A percentile compares a stretch with the other conserved stretches of the same genome.
phyloP scores from a whole-genome alignment of 2,329 filamentous ascomycete genomes.

The Capronia coronata region DNA sequence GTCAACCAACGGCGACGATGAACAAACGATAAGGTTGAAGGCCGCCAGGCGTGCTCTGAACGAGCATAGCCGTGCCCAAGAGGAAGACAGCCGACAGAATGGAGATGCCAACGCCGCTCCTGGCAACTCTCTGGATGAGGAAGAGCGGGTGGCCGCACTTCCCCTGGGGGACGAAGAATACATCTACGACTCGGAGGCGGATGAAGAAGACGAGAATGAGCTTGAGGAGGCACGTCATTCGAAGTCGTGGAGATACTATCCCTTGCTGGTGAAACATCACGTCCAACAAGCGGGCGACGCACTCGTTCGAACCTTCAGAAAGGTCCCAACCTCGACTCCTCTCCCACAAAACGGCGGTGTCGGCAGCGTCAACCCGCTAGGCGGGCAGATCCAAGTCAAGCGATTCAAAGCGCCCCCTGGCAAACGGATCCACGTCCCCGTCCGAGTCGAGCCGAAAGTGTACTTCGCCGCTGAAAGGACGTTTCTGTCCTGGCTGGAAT shows the following conservation, averaged over 20 bases:
- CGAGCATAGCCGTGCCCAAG: conserved; percentile 40
- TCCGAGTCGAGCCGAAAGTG: conserved; percentile 94
- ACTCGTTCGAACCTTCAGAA: conserved; percentile 43
- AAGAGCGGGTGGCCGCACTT: conserved; percentile 69
- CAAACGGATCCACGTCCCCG: conserved; percentile 79
- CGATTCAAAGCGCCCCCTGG: conserved; percentile 54
- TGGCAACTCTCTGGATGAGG: conserved; percentile 59
- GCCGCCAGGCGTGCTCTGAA: conserved; percentile 47
- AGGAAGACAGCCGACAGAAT: conserved; percentile 34
- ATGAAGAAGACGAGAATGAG: conserved; percentile 64
- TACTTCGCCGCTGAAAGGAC: conserved; percentile 95
- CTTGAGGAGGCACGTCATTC: conserved; percentile 70
- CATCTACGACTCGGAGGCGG: conserved; percentile 85
- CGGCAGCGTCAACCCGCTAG: conserved; percentile 38
- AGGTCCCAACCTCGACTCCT: conserved; percentile 50
- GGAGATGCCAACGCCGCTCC: conserved; percentile 27
- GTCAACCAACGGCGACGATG: conserved; percentile 30
- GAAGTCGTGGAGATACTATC: conserved; percentile 66
- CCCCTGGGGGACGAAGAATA: conserved; percentile 53
- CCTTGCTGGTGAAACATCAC: conserved; percentile 48
- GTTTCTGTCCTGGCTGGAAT: conserved; percentile 95
- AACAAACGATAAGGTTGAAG: conserved; percentile 41
- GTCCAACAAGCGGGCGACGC: conserved; percentile 44
- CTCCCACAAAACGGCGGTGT: conserved; percentile 34
- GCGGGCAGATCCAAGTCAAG: conserved; percentile 39